phyloP scores from a whole-genome alignment of 352 stramenopile species.

The Aphanomyces astaci region DNA sequence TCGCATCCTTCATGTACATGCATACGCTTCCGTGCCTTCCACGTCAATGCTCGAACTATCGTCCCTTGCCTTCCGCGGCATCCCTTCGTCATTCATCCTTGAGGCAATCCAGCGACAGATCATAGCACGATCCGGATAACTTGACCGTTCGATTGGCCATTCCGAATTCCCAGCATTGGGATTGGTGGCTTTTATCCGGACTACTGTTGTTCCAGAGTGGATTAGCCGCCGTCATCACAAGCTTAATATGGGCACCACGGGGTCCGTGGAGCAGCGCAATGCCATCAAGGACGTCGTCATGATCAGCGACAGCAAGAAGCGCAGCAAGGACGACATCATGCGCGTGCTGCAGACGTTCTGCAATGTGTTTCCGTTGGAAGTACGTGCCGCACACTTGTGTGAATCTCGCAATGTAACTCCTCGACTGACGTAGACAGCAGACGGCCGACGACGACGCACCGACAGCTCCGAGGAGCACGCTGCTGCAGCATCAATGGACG shows the following conservation, averaged over 20 bases:
- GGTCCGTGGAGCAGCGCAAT: conserved; percentile 71
- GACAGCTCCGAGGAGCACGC: conserved; percentile 29
- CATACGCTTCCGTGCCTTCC: no score
- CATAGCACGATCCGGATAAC: background rate
- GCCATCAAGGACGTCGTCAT: conserved; percentile 64
- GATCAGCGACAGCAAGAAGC: conserved; percentile 35
- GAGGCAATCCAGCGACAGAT: conserved; percentile 2
- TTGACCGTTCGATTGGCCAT: background rate
- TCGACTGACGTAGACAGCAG: no score
- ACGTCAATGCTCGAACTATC: no score
- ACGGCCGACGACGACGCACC: background rate
- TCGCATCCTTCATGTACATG: no score
- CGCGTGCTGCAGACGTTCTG: conserved; percentile 64
- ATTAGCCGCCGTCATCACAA: background rate
- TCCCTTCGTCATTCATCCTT: background rate
- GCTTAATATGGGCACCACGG: conserved; percentile 54
- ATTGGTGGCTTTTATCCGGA: conserved; percentile 9
- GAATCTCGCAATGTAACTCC: no score
- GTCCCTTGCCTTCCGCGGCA: background rate
- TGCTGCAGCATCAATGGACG: conserved; percentile 34
- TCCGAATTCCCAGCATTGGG: background rate
- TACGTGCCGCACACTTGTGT: no score
- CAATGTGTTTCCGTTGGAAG: conserved; percentile 62
- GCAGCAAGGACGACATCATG: conserved; percentile 39
- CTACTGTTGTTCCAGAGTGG: background rate